Conservation (phyloP, 2,329 filamentous ascomycete genomes). For the Sclerotinia subarctica region DNA sequence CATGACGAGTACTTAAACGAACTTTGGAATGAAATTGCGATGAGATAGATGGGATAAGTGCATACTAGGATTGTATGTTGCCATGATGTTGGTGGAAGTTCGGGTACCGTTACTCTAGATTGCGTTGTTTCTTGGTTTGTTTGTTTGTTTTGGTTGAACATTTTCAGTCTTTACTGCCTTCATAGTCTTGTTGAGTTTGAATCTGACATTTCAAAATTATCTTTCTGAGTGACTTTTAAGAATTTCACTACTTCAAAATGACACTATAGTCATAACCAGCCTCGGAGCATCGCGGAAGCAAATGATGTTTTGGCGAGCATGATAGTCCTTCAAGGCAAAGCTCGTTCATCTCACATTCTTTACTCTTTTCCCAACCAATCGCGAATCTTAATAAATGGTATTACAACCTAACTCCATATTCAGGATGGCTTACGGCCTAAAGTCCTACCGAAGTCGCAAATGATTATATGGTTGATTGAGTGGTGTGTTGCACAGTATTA, state of each 20-base stretch:
- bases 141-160: not conserved
- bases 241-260: not conserved
- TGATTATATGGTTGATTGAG: no score
- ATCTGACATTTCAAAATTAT: not conserved
- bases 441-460: not conserved
- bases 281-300: not conserved
- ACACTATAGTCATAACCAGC: not conserved
- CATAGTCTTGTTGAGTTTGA: not conserved
- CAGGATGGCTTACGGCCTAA: not conserved
- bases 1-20: not conserved
- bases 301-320: not conserved
- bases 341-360: not conserved
- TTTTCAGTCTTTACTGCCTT: not conserved
- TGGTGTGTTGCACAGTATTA: no score
- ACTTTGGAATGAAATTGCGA: not conserved
- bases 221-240: not conserved
- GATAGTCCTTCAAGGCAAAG: not conserved
- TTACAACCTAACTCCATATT: not conserved
- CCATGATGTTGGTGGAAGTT: not conserved
- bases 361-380: not conserved
- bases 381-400: not conserved
- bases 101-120: not conserved
- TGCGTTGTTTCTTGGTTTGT: not conserved
- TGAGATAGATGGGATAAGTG: not conserved
- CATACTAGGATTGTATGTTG: not conserved